These are phyloP conservation scores for Hortaea werneckii DNA, from an alignment of 2,329 filamentous ascomycete genomes.

Conservation along the genomic window DNA sequence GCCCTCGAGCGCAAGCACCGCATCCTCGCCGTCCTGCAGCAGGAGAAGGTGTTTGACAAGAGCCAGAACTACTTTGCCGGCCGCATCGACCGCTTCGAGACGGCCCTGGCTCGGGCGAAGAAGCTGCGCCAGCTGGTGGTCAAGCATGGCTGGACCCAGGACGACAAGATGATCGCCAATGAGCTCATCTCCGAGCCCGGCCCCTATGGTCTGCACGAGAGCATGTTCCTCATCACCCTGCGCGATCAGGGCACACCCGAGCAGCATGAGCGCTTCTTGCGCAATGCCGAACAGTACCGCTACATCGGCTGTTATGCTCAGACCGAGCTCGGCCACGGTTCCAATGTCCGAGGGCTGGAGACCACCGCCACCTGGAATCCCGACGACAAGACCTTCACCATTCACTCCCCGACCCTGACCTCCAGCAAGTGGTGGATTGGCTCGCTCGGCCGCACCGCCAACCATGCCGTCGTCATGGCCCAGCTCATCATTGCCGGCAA, in stretches of 20 bases:
- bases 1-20: constrained; percentile 49
- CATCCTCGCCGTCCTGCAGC: constrained; percentile 54
- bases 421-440: constrained; percentile 82
- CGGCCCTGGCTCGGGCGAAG: constrained; percentile 61
- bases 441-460: constrained; percentile 64
- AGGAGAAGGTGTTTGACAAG: constrained; percentile 66
- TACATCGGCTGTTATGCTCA: constrained; percentile 73
- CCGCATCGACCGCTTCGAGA: constrained; percentile 57
- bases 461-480: constrained; percentile 69
- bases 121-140: constrained; percentile 55
- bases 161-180: constrained; percentile 55
- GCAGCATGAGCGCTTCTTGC: constrained; percentile 63
- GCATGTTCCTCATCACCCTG: constrained; percentile 61
- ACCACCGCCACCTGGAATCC: constrained; percentile 65
- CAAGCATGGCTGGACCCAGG: constrained; percentile 55
- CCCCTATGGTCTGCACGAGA: constrained; percentile 62
- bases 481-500: constrained; percentile 62
- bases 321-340: constrained; percentile 70
- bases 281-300: constrained; percentile 58
- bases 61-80: constrained; percentile 67
- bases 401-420: constrained; percentile 64
- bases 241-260: constrained; percentile 61
- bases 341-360: constrained; percentile 63
- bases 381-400: constrained; percentile 61
- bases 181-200: constrained; percentile 63